Conservation (phyloP, 345 rosid species). For the Corymbia maculata region DNA sequence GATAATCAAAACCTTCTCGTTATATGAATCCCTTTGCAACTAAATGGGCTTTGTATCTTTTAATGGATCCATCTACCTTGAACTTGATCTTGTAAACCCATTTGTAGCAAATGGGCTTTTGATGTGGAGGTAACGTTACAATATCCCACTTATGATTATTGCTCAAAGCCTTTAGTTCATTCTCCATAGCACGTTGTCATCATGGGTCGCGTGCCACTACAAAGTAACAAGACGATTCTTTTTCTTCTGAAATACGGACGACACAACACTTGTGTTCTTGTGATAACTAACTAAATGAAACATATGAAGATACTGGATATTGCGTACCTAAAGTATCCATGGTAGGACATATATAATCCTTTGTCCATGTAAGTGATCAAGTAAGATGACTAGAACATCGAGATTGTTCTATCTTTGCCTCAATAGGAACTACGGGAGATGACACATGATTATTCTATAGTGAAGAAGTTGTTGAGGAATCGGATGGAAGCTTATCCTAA, state of each 20-base stretch:
- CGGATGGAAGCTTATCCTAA: no score
- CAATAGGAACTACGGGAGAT: no score
- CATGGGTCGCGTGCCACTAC: no score
- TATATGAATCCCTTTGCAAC: no score
- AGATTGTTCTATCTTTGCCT: background rate
- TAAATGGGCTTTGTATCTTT: no score
- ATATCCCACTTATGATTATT: background rate
- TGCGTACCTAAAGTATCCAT: background rate
- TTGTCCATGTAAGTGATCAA: fast-evolving
- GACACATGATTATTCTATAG: no score
- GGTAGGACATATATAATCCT: background rate
- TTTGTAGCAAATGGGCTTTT: background rate
- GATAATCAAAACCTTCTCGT: no score
- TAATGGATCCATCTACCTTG: no score
- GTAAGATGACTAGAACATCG: background rate
- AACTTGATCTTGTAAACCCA: background rate
- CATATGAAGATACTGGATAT: background rate
- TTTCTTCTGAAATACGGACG: background rate
- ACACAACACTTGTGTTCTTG: fast-evolving
- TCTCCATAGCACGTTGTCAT: background rate
- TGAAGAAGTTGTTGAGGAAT: no score
- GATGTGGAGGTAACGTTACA: background rate
- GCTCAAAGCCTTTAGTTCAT: background rate
- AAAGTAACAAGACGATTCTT: background rate
- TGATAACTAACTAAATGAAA: background rate